Conservation (phyloP, 345 rosid genomes). For the Combretum micranthum region DNA sequence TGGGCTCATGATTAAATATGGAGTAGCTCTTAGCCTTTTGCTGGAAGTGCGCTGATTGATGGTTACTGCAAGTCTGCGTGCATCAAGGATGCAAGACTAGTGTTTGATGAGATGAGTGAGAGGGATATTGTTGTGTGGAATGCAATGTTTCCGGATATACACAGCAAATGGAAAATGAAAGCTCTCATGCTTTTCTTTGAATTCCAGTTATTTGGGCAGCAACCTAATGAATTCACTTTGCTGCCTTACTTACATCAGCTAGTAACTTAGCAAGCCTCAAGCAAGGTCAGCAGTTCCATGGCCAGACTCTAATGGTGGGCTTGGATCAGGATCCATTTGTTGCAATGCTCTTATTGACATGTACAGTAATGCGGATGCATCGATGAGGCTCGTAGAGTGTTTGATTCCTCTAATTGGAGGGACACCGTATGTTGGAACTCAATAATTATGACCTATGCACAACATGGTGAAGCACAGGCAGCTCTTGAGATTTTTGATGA, state of each 20-base stretch:
- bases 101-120: constrained; percentile 54
- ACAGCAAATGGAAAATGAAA: constrained; percentile 50
- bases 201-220: constrained; percentile 38
- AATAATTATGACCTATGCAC: constrained; percentile 56
- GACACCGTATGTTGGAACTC: constrained; percentile 69
- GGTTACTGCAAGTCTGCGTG: constrained; percentile 56
- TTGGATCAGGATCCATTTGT: constrained; percentile 43
- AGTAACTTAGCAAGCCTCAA: constrained; percentile 61
- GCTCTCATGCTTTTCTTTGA: constrained; percentile 46
- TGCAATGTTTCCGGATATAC: constrained; percentile 61
- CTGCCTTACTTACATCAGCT: constrained; percentile 52
- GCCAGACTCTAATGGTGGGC: constrained; percentile 39
- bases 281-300: constrained; percentile 59
- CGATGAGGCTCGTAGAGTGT: constrained; percentile 44
- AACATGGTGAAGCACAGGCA: constrained; percentile 57
- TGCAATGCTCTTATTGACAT: constrained; percentile 54
- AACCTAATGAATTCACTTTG: constrained; percentile 53
- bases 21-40: constrained; percentile 33
- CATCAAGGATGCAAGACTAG: constrained; percentile 44
- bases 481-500: constrained; percentile 46
- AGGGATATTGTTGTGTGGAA: constrained; percentile 82
- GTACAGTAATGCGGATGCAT: constrained; percentile 81
- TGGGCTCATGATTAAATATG: constrained; percentile 49
- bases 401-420: constrained; percentile 28
- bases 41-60: constrained; percentile 61